Percentiles rank a stretch among this genome's conserved stretches.
These are phyloP conservation scores for Dactylellina parvicollis DNA, from an alignment of 2,329 filamentous ascomycete genomes.

Conservation along the genomic window DNA sequence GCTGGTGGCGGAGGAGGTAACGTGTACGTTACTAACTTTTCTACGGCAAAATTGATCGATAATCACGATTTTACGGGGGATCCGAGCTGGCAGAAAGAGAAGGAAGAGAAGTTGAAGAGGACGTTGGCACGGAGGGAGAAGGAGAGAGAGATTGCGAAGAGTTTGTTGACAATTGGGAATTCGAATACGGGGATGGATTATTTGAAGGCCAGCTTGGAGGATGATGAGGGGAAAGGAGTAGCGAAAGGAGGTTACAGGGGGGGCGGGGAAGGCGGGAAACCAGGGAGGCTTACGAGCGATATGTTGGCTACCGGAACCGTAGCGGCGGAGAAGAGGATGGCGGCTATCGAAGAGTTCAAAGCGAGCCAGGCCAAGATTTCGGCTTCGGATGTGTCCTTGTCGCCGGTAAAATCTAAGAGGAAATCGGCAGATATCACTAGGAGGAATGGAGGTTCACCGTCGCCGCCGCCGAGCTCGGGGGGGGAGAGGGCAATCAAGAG, in stretches of 20 bases:
- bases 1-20: slow-evolving; percentile 62
- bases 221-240: slow-evolving; percentile 26
- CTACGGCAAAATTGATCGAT: slow-evolving; percentile 72
- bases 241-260: slow-evolving; percentile 6
- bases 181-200: slow-evolving; percentile 57
- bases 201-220: slow-evolving; percentile 53
- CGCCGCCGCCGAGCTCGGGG: background rate
- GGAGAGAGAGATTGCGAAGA: slow-evolving; percentile 76
- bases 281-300: background rate
- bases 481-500: slow-evolving; percentile 41
- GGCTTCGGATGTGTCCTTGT: slow-evolving; percentile 33
- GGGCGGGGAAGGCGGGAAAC: slow-evolving; percentile 2
- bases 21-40: slow-evolving; percentile 61
- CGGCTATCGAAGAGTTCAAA: slow-evolving; percentile 35
- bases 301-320: background rate
- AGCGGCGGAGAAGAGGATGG: slow-evolving; percentile 19
- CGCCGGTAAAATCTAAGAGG: slow-evolving; percentile 47
- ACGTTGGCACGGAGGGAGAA: slow-evolving; percentile 74
- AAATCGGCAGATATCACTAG: slow-evolving; percentile 38
- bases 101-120: slow-evolving; percentile 73
- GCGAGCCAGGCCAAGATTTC: slow-evolving; percentile 12
- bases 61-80: slow-evolving; percentile 68
- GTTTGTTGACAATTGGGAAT: slow-evolving; percentile 63
- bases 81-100: slow-evolving; percentile 66
- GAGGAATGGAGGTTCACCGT: slow-evolving; percentile 14